Evolutionary conservation across 192 early-diverging fungal genomes (phyloP).

Genomic region (Linnemannia zychae): DNA sequence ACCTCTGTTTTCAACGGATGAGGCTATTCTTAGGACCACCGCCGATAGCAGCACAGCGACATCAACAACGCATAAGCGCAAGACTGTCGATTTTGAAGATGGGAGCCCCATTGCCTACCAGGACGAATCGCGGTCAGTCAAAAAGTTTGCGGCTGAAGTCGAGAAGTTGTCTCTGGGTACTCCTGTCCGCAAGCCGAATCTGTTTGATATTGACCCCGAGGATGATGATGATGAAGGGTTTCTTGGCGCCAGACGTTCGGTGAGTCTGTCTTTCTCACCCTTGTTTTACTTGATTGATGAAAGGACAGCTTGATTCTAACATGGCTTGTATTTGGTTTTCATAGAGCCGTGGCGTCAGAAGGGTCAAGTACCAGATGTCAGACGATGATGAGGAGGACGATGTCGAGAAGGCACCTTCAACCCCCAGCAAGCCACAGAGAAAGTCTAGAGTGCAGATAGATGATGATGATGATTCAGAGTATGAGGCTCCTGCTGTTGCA

Average conservation of each 20-base stretch:
- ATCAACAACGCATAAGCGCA: constrained; percentile 22
- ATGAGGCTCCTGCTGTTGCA: constrained; percentile 33
- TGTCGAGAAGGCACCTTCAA: not conserved
- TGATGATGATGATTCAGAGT: constrained; percentile 46
- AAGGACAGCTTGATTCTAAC: too few relatives aligned
- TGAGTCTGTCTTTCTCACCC: not conserved
- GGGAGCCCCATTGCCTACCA: constrained; percentile 11
- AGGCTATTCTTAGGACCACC: constrained; percentile 9
- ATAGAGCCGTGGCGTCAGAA: constrained; percentile 40
- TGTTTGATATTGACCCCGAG: constrained; percentile 9
- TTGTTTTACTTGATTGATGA: not conserved
- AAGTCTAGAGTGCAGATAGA: constrained; percentile 22
- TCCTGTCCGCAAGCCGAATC: constrained; percentile 16
- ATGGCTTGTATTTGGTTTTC: not conserved
- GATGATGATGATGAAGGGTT: constrained; percentile 11
- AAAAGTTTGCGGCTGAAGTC: constrained; percentile 52
- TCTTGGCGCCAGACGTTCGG: constrained; percentile 28
- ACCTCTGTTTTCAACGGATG: constrained; percentile 37
- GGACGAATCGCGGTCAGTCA: constrained; percentile 29
- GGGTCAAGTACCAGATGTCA: constrained; percentile 35
- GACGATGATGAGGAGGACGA: constrained; percentile 37
- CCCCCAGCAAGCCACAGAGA: constrained; percentile 16
- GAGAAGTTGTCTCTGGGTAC: constrained; percentile 34
- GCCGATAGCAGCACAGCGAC: not conserved
- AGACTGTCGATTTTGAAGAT: constrained; percentile 28